phyloP scores from a whole-genome alignment of 169 alveolate species.

The Plasmodium inui region DNA sequence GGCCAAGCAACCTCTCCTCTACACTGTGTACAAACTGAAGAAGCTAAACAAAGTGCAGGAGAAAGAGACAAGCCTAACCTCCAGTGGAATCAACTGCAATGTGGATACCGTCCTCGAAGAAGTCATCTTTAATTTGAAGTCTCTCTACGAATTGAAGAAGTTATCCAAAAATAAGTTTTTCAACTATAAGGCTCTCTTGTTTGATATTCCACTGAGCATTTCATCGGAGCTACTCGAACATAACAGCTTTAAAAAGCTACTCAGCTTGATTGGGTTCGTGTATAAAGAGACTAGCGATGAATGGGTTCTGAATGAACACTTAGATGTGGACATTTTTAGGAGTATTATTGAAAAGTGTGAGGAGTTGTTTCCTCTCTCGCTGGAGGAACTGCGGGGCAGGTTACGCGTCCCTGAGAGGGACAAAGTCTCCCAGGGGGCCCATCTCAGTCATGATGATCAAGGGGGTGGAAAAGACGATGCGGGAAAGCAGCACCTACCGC shows the following conservation, averaged over 20 bases:
- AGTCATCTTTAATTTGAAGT: neutral
- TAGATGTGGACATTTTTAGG: constrained; percentile 40
- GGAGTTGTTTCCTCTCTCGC: constrained; percentile 3
- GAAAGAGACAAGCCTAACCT: neutral
- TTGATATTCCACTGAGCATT: constrained; percentile 68
- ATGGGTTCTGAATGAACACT: constrained; percentile 25
- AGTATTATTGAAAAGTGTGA: constrained; percentile 38
- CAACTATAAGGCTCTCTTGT: constrained; percentile 12
- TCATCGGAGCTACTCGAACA: constrained; percentile 61
- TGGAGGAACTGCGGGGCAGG: neutral
- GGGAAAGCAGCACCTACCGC: neutral
- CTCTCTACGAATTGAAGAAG: constrained; percentile 59
- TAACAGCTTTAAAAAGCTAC: constrained; percentile 28
- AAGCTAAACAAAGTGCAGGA: constrained; percentile 26
- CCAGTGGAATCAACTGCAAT: constrained; percentile 28
- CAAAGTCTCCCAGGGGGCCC: neutral
- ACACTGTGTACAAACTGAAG: constrained; percentile 33
- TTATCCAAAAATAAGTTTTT: constrained; percentile 25
- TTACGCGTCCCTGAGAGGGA: neutral
- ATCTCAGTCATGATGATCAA: neutral
- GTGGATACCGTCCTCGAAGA: constrained; percentile 48
- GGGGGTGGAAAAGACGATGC: neutral
- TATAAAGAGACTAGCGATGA: constrained; percentile 26
- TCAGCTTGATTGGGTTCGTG: constrained; percentile 40
- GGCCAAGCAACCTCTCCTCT: constrained; percentile 53